phyloP scores from a whole-genome alignment of 345 rosid species.

The Lenwebbia sp. region DNA sequence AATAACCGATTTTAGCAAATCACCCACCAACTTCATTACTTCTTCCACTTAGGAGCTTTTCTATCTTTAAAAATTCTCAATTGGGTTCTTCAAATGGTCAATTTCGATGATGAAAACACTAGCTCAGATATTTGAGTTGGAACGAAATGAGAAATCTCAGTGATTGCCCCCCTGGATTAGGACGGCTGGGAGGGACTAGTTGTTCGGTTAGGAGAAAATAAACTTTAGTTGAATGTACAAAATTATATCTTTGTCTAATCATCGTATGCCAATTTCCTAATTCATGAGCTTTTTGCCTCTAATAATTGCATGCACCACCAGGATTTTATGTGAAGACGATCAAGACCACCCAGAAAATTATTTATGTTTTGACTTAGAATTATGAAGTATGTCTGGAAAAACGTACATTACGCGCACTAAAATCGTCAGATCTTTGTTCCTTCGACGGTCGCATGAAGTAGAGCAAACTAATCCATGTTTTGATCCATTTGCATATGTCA shows the following conservation, averaged over 20 bases:
- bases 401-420: neutral
- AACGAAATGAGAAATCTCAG: neutral
- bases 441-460: neutral
- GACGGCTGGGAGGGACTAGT: neutral
- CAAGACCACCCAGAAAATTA: neutral
- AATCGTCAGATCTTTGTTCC: neutral
- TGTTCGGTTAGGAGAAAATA: neutral
- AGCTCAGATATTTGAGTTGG: neutral
- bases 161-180: neutral
- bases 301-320: neutral
- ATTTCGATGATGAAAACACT: neutral
- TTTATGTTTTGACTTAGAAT: neutral
- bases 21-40: neutral
- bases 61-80: neutral
- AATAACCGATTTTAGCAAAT: neutral
- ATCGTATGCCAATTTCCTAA: neutral
- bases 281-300: neutral
- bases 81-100: neutral
- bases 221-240: neutral
- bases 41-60: neutral
- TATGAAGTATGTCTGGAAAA: neutral
- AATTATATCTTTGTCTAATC: neutral
- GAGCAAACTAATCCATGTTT: neutral
- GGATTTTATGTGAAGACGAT: neutral
- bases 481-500: neutral